phyloP scores from a whole-genome alignment of 768 basidiomycete genomes.

The Lactarius evosmus region DNA sequence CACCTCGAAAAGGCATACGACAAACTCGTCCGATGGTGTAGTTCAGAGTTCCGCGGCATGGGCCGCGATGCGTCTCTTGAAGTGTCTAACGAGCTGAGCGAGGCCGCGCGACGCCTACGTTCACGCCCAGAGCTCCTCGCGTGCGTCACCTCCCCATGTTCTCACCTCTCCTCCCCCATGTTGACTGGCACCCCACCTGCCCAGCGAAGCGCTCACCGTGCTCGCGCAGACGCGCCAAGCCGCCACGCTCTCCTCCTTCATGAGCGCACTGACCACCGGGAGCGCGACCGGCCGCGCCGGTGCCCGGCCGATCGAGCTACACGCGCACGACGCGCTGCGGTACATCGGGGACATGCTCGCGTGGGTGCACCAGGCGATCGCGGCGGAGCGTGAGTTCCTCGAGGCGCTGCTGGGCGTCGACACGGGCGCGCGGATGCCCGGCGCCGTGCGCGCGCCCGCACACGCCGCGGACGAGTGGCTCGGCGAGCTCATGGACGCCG shows the following conservation, averaged over 20 bases:
- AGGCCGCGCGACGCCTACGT: constrained; percentile 71
- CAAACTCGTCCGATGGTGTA: constrained; percentile 83
- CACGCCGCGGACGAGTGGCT: constrained; percentile 76
- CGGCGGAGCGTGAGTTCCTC: constrained; percentile 91
- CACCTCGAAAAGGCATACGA: constrained; percentile 88
- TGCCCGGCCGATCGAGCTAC: constrained; percentile 92
- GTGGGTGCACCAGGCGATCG: constrained; percentile 96
- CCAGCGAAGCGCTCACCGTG: constrained; percentile 67
- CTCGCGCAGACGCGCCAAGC: constrained; percentile 82
- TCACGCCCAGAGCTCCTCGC: constrained; percentile 73
- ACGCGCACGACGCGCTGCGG: constrained; percentile 94
- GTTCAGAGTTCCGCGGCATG: constrained; percentile 79
- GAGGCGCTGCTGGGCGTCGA: constrained; percentile 78
- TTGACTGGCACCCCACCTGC: constrained; percentile 18
- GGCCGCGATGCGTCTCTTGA: constrained; percentile 73
- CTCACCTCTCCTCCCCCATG: constrained; percentile 25
- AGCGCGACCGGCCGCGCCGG: constrained; percentile 1
- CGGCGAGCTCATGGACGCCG: constrained; percentile 72
- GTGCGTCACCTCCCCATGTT: constrained; percentile 40
- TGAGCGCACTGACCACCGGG: constrained; percentile 81
- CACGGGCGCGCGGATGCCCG: constrained; percentile 65
- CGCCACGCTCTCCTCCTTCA: constrained; percentile 79
- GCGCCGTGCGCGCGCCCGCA: constrained; percentile 57
- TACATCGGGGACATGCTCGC: constrained; percentile 99
- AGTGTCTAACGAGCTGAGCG: constrained; percentile 59